Percentiles rank a stretch among this genome's conserved stretches.
phyloP scores from a whole-genome alignment of 306 rosid genomes.

The Pyrus communis region DNA sequence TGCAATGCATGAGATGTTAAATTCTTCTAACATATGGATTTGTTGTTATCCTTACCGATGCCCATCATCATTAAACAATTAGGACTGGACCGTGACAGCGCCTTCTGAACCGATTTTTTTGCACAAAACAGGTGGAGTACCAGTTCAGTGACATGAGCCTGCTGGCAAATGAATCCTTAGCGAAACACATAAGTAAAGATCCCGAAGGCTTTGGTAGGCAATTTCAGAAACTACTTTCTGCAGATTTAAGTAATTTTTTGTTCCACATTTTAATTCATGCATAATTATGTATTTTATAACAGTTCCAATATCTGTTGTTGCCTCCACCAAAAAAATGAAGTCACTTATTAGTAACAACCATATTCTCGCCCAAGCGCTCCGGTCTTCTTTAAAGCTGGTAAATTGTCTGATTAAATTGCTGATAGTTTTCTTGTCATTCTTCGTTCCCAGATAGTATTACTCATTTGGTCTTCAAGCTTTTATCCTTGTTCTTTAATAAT shows the following conservation, averaged over 20 bases:
- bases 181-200: conserved; percentile 71
- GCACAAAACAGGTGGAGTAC: conserved; percentile 68
- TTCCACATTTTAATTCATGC: neutral
- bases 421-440: neutral
- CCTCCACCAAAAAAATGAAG: conserved; percentile 75
- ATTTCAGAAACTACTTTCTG: neutral
- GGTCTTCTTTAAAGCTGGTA: conserved; percentile 81
- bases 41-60: neutral
- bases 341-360: conserved; percentile 50
- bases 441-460: neutral
- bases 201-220: conserved; percentile 89
- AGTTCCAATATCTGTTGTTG: conserved; percentile 70
- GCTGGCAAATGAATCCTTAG: conserved; percentile 80
- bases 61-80: neutral
- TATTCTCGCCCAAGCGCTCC: conserved; percentile 59
- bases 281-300: conserved; percentile 13
- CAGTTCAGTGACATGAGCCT: conserved; percentile 85
- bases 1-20: neutral
- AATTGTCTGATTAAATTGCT: conserved; percentile 20
- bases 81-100: neutral
- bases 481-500: neutral
- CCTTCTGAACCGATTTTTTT: neutral
- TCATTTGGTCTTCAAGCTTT: conserved; percentile 2
- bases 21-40: neutral
- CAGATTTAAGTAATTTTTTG: neutral